A percentile compares a stretch with the other conserved stretches of the same genome.
phyloP scores from a whole-genome alignment of 768 basidiomycete species.

The Termitomyces sp. region DNA sequence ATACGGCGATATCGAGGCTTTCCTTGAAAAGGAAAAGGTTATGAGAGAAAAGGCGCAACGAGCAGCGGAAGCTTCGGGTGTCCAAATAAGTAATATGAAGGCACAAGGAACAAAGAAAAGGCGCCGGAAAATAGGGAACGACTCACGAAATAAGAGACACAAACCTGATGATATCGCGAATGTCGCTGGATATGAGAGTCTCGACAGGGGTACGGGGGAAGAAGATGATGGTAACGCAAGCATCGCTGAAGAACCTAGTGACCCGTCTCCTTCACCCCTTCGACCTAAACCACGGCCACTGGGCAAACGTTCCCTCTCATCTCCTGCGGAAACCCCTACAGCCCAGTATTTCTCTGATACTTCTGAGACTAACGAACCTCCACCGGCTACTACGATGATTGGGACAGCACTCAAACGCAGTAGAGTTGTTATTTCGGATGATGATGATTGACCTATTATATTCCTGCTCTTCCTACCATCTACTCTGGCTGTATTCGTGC shows the following conservation, averaged over 20 bases:
- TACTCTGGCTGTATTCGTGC: not conserved
- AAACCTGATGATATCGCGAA: conserved; percentile 23
- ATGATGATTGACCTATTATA: conserved; percentile 16
- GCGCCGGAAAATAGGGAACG: conserved; percentile 34
- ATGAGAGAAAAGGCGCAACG: conserved; percentile 50
- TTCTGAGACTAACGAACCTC: conserved; percentile 2
- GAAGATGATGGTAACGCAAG: conserved; percentile 20
- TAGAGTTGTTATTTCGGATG: conserved; percentile 29
- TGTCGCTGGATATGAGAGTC: conserved; percentile 12
- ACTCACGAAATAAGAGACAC: conserved; percentile 25
- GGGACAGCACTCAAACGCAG: conserved; percentile 15
- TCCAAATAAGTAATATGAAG: conserved; percentile 49
- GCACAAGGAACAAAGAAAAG: conserved; percentile 44
- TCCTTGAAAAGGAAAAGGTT: conserved; percentile 70
- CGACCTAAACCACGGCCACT: conserved; percentile 37
- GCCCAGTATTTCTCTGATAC: not conserved
- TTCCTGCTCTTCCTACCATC: not conserved
- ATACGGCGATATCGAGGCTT: conserved; percentile 73
- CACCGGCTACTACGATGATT: conserved; percentile 6
- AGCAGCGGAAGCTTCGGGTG: conserved; percentile 38
- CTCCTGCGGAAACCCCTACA: not conserved
- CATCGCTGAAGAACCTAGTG: not conserved
- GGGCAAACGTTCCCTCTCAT: conserved; percentile 2
- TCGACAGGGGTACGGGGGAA: conserved; percentile 16
- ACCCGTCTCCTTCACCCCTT: conserved; percentile 30